Base-by-base conservation (phyloP, 148 eudicot species). In the Silene uniflora region DNA sequence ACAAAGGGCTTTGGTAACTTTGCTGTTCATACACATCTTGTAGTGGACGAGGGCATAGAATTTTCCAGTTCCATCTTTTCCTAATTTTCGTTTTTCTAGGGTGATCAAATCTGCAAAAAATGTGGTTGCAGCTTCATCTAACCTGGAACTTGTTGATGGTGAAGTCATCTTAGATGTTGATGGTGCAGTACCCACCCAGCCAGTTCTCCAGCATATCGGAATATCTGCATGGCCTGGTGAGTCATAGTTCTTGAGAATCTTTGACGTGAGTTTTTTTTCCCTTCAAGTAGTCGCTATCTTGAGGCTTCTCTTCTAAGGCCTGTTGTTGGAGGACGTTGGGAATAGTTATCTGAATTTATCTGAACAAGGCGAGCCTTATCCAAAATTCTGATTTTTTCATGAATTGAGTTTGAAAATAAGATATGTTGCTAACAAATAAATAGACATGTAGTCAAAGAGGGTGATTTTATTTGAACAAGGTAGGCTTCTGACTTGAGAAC, bases 151-250 rank as follows among this genome's bases (percentile, higher is more conserved):
- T 78, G 56, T 74, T 70, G 90, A 90, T 81, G 92, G 86, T 54
- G 97, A 92, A 75, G 80, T 88, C 78, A 80, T 90, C 64, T 79
- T 92, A 79, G 94, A 92, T 72, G 84, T 87, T 82, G 97, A 90
- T 77, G 97, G 97, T 42, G 86, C 88, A 35, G 88, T 87, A 70
- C 97, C 97, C 69, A 87, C 87, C 17, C 93, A 90, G 79, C 90
- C 92, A 69, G 89, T 92, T 80, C 80, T 90, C 83, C 88, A 92
- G 73, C 97, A 90, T 83, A 67, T 87, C 77, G 97, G 97, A 62
- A 87, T 90, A 59, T 90, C 97, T 71, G 91, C 91, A 76, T 92
- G 97, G 97, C 97, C 92, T 83, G 94, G 94, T 92, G 73, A 87
- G 87, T 75, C 77, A 22, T 44, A 66, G 46, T 65, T 47, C 32